Base-by-base conservation (phyloP, 305 asterid species). In the Andrographis paniculata region DNA sequence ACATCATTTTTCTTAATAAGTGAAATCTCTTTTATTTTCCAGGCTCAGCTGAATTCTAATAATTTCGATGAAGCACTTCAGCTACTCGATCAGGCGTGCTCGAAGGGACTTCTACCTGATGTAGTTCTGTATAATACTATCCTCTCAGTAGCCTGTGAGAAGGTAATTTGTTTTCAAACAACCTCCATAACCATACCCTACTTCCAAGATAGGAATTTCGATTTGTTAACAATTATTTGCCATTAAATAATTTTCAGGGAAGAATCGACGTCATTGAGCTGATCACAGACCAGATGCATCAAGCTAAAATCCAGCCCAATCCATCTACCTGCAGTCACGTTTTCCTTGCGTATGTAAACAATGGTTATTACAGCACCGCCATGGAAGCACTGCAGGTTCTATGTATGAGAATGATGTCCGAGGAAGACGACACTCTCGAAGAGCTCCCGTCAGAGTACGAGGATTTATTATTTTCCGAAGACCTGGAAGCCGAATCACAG, bases 311-410 rank as follows among this genome's bases (percentile, higher is more conserved):
- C 67, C 80, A 62, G 49, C 98, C 96, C 53, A 93, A 89, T 56
- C 72, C 94, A 54, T 65, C 84, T 3, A 78, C 94, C 45, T 82
- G 94, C 73, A 55, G 70, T 43, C 65, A 62, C 56, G 87, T 86
- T 57, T 82, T 80, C 60, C 20, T 71, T 13, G 88, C 86, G 50
- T 89, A 86, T 56, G 74, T 52, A 22, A 59, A 66, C 43, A 67
- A 43, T 41, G 94, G 77, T 31, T 69, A 74, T 59, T 37, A 67
- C 28, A 78, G 54, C 61, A 85, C 88, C 16, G 96, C 88, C 51
- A 68, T 82, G 80, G 96, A 89, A 69, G 98, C 98, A 17, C 61
- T 89, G 68, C 94, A 75, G 58, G 92, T 85, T 52, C 46, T 78
- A 53, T 75, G 96, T 53, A 55, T 82, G 80, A 70, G 93, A 60